Base-by-base conservation (phyloP, 495 filamentous ascomycete genomes). In the Podospora anserina region DNA sequence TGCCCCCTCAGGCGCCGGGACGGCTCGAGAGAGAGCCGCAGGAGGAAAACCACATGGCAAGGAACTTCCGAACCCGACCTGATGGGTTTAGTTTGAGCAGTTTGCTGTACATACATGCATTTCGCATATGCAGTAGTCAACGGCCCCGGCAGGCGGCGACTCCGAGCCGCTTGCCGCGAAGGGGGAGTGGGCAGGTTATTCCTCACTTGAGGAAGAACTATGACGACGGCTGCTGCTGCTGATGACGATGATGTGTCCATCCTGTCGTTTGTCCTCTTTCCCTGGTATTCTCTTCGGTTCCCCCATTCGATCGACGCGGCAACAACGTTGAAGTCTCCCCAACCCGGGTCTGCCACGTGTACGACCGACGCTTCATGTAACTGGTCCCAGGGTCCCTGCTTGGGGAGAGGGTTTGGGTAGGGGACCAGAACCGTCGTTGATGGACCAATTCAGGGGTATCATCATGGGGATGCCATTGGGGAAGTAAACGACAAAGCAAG, bases 311-410 rank as follows among this genome's bases (percentile, higher is more conserved):
- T 49, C 30, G 4, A 32, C 30, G 23, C 34, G 34, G 5, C 34
- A 39, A 39, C 6, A 39, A 11, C 11, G 34, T 39, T 5, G 11
- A 39, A 6, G 34, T 11, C 34, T 39, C 34, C 39, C 39, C 39
- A 49, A 16, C 15, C 39, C 39, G 13, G 39, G 9, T 58, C 63
- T 67, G 74, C 71, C 74, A 75, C 69, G 71, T 76, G 39, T 49
- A 49, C 39, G 15, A 49, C 39, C 39, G 15, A 49, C 39, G 6
- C 13, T 16, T 16, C 39, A 5, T 49, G 7, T 49, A 19, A 71
- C 34, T 66, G 67, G 57, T 23, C 23, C 27, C n/a, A 13, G 30
- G 3, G 3, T 58, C 54, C 20, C 18, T 5, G 0, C 15, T 23
- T 57, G 9, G 54, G 54, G 54, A 18, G 18, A 57, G 55, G 19